Evolutionary conservation across 1,284 basidiomycete species (phyloP), one percentile per base, ranked within the genome.

Genomic region (Rhodotorula sp.): DNA sequence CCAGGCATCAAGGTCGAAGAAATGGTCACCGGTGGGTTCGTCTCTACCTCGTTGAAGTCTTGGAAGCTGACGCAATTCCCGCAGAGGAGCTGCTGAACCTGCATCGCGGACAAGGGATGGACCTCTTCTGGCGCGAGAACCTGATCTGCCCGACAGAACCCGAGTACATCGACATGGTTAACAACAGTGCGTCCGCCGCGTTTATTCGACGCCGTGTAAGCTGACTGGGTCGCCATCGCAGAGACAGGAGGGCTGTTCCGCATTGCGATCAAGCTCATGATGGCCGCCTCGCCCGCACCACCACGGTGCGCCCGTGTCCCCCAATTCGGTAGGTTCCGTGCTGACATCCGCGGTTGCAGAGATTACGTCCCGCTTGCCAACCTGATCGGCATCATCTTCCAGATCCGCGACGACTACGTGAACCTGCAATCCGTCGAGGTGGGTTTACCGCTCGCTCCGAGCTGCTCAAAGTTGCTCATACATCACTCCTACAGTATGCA

Each of bases 331-430:
- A 18, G 30, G 11, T 5, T 2, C 9, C 9, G 6, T 13, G 3
- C 67, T 64, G 30, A 71, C 74, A 24, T 55, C 68, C 5, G 22
- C 6, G 10, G 20, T 13, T 22, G 40, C 70, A 96, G 93, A 26
- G 87, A 95, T 80, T 95, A 90, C 71, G 86, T 97, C 1, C 93
- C 94, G 0, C 85, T 99, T 2, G 91, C 95, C 66, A 97, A 97
- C 79, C 85, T 98, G 16, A 90, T 99, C 72, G 93, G 95, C 2
- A 86, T 98, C 22, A 91, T 88, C 77, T 98, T 95, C 80, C 96
- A 99, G 80, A 96, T 99, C 74, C 84, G 94, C 31, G 96, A 99
- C 79, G 95, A 99, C 79, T 92, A 95, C 69, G 92, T 96, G 89
- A 99, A 99, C 79, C 83, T 99, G 46, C 89, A 94, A 77, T 92